Evolutionary conservation across 192 early-diverging fungal species (phyloP), one percentile per base, ranked within the genome.

Genomic region (Spizellomyces punctatus): DNA sequence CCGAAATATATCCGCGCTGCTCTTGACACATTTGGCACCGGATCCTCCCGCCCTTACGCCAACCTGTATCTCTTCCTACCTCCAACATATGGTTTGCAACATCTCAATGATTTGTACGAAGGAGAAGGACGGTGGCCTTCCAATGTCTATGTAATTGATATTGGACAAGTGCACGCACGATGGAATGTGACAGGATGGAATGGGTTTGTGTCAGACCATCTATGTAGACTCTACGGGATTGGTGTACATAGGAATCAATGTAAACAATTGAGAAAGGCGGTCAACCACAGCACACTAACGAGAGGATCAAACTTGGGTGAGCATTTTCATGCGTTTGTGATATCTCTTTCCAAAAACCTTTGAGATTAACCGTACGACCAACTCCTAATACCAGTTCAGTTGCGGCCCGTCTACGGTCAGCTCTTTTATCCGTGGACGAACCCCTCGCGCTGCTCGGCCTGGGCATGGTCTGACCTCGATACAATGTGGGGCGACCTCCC

Each of bases 391-490:
- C 27, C 27, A 16, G 59, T 63, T 5, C 62, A 43, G 4, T 42
- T 64, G 8, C 70, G 70, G 4, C 16, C 62, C 8, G 50, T 64
- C 7, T 64, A 55, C 42, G 70, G 70, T 50, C 42, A 64, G 22
- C 19, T 72, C 10, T 72, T 72, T 56, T 27, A 19, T 12, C 46
- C 46, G 8, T 72, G 70, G 70, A 42, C 64, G 12, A 42, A 56
- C n/a, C 22, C 70, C 42, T 54, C 49, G 16, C 46, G 52, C 10
- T 72, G 70, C 43, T 16, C 27, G 9, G 49, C 70, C 27, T 72
- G 70, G 70, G 70, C 70, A 12, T 72, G 70, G 70, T 60, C n/a
- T 43, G 70, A 72, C 27, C 62, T 72, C n/a, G 70, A 72, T 63
- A 56, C 52, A 5, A 10, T 64, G 6, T 64, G 60, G 47, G 70